These are phyloP conservation scores for Penicillium sp. DNA, from an alignment of 2,329 filamentous ascomycete species.

Conservation along the genomic window DNA sequence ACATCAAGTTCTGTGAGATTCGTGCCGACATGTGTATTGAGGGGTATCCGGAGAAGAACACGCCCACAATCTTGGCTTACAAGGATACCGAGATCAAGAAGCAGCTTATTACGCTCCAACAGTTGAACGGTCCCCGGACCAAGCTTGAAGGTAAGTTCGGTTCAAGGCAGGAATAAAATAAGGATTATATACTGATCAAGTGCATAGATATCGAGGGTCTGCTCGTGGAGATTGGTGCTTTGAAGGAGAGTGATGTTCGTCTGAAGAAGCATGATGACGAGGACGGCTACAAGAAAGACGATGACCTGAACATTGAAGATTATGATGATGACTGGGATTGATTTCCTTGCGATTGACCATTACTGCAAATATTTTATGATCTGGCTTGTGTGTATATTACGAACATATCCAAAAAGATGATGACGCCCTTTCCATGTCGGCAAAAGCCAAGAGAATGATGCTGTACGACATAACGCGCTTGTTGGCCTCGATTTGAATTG, in stretches of 20 bases:
- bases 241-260: constrained; percentile 75
- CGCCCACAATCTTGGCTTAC: constrained; percentile 90
- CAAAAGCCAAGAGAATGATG: not conserved
- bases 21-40: constrained; percentile 90
- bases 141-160: constrained; percentile 55
- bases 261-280: constrained; percentile 61
- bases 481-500: not conserved
- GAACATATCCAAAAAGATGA: constrained; percentile 11
- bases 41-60: constrained; percentile 92
- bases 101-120: constrained; percentile 86
- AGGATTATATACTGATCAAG: constrained; percentile 1
- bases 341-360: constrained; percentile 17
- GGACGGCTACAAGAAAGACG: constrained; percentile 55
- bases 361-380: constrained; percentile 19
- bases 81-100: constrained; percentile 87
- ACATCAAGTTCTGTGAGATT: constrained; percentile 98
- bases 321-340: constrained; percentile 61
- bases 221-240: constrained; percentile 76
- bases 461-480: not conserved
- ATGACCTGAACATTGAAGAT: constrained; percentile 47
- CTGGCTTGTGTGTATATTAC: constrained; percentile 26
- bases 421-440: not conserved
- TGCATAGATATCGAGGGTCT: constrained; percentile 70
- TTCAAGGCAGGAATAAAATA: not conserved
- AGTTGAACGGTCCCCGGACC: constrained; percentile 70